These are phyloP conservation scores for Cicer judaicum DNA, from an alignment of 306 rosid genomes.

Conservation along the genomic window DNA sequence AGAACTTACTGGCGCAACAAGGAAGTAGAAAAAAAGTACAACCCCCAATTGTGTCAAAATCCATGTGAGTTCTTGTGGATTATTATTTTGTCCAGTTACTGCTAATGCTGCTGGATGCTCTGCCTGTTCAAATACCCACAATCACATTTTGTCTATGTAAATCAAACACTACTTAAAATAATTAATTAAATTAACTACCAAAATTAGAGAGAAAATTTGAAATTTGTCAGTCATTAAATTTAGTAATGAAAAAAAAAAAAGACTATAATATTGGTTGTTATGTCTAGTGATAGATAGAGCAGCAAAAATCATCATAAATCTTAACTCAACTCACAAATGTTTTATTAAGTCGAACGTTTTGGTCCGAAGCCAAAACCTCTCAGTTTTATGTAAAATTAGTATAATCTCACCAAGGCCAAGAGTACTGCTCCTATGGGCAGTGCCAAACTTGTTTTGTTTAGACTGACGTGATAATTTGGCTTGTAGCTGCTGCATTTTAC, in stretches of 20 bases:
- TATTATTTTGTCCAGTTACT: conserved; percentile 73
- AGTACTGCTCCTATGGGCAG: conserved; percentile 69
- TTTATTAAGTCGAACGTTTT: no score
- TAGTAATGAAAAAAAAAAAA: no score
- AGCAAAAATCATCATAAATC: no score
- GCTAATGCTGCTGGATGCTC: conserved; percentile 86
- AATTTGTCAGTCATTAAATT: no score
- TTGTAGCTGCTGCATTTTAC: conserved; percentile 47
- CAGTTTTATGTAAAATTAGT: neutral
- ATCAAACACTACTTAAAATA: neutral
- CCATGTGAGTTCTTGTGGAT: conserved; percentile 57
- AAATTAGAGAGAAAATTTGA: neutral
- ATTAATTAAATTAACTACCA: neutral
- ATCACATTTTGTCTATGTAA: conserved; percentile 16
- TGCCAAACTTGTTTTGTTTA: conserved; percentile 62
- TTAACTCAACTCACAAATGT: no score
- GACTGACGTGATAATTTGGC: conserved; percentile 42
- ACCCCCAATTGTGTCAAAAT: conserved; percentile 65
- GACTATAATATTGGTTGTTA: no score
- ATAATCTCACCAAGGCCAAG: conserved; percentile 67
- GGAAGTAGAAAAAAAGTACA: conserved; percentile 68
- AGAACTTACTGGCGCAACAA: conserved; percentile 70
- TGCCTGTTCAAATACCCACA: conserved; percentile 45
- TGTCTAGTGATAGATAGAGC: no score
- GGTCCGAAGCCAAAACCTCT: no score